Evolutionary conservation across 2,329 filamentous ascomycete species (phyloP).

Genomic region (Raffaelea arxii): DNA sequence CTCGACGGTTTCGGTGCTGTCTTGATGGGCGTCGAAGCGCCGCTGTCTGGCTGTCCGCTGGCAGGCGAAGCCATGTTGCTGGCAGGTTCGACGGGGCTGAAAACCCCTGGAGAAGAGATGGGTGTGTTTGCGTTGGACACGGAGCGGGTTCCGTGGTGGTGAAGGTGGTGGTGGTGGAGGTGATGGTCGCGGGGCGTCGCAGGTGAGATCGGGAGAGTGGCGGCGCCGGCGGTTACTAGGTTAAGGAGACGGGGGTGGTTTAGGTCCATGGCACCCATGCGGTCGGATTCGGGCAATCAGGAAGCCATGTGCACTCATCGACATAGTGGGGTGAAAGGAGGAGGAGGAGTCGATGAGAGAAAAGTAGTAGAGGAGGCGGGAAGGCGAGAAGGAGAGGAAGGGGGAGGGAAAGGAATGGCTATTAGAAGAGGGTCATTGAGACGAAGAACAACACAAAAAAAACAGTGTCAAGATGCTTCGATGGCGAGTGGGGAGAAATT

Average conservation of each 20-base stretch:
- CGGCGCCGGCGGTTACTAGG: slow-evolving; percentile 19
- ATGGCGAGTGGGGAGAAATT: too few relatives aligned
- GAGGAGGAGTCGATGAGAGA: background rate
- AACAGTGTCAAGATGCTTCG: too few relatives aligned
- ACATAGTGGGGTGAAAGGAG: background rate
- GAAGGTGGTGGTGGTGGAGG: slow-evolving; percentile 10
- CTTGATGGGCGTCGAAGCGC: slow-evolving; percentile 41
- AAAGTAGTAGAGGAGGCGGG: too few relatives aligned
- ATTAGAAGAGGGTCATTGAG: too few relatives aligned
- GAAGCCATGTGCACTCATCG: background rate
- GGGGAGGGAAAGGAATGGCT: too few relatives aligned
- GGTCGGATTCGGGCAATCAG: background rate
- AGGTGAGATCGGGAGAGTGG: slow-evolving; percentile 17
- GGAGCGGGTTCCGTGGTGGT: too few relatives aligned
- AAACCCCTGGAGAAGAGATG: slow-evolving; percentile 51
- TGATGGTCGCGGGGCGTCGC: slow-evolving; percentile 35
- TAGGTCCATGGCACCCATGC: slow-evolving; percentile 15
- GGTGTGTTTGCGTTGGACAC: slow-evolving; percentile 41
- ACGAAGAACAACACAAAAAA: too few relatives aligned
- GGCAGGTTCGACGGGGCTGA: slow-evolving; percentile 36
- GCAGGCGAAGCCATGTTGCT: slow-evolving; percentile 26
- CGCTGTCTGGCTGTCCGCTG: slow-evolving; percentile 41
- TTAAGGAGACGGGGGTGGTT: slow-evolving; percentile 19
- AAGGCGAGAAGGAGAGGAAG: too few relatives aligned
- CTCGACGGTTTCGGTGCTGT: slow-evolving; percentile 57